Evolutionary conservation across 768 basidiomycete species (phyloP).

Genomic region (Amanita rimosa): DNA sequence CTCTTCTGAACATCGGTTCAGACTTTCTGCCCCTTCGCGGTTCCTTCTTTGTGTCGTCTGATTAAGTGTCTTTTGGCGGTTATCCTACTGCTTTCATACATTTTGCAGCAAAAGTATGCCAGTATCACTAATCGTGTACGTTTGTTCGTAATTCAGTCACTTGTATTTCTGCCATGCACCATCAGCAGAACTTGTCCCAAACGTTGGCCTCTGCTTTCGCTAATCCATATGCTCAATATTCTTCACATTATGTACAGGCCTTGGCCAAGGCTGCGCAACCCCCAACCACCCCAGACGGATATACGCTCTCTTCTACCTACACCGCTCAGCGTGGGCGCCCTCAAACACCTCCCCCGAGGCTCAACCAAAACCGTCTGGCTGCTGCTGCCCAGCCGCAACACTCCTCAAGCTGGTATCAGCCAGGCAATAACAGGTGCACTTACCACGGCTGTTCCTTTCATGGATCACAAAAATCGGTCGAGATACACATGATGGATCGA

Average conservation of each 20-base stretch:
- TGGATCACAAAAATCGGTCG: slow-evolving; percentile 61
- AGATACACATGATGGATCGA: slow-evolving; percentile 84
- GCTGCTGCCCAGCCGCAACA: neutral
- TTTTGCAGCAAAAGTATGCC: slow-evolving; percentile 6
- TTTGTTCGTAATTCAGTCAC: slow-evolving; percentile 7
- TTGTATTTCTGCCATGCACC: slow-evolving; percentile 8
- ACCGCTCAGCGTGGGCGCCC: neutral
- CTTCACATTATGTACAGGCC: slow-evolving; percentile 47
- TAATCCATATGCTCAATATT: slow-evolving; percentile 20
- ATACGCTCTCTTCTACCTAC: slow-evolving; percentile 12
- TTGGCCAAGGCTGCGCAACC: slow-evolving; percentile 25
- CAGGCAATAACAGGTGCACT: slow-evolving; percentile 50
- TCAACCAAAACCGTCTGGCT: neutral
- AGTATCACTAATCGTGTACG: slow-evolving; percentile 6
- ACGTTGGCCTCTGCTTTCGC: neutral
- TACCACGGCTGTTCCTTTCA: slow-evolving; percentile 55
- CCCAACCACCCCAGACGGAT: slow-evolving; percentile 12
- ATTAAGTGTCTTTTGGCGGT: slow-evolving; percentile 5
- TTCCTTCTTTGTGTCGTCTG: neutral
- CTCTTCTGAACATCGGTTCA: slow-evolving; percentile 1
- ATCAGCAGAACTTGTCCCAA: slow-evolving; percentile 1
- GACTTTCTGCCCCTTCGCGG: neutral
- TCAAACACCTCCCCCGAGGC: neutral
- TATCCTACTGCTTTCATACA: slow-evolving; percentile 5
- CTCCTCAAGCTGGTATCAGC: slow-evolving; percentile 42